A percentile compares a stretch with the other conserved stretches of the same genome.
These are phyloP conservation scores for Tephrocybe rancida DNA, from an alignment of 768 basidiomycete genomes.

Conservation along the genomic window DNA sequence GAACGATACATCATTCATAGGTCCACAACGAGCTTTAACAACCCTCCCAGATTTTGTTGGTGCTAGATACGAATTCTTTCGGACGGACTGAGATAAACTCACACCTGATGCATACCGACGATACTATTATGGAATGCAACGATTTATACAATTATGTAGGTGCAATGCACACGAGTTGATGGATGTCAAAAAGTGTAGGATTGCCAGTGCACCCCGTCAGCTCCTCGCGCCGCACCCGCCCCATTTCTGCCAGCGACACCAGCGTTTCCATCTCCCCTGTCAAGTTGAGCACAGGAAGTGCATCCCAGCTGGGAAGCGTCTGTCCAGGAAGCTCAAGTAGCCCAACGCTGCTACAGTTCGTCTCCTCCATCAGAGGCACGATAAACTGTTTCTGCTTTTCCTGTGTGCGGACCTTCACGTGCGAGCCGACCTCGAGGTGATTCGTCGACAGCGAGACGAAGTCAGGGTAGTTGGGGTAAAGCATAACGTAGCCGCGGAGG, in stretches of 20 bases:
- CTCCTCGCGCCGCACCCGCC: conserved; percentile 33
- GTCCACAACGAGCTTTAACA: background rate
- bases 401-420: conserved; percentile 62
- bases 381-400: conserved; percentile 67
- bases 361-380: conserved; percentile 63
- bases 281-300: conserved; percentile 72
- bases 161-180: conserved; percentile 25
- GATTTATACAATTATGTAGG: background rate
- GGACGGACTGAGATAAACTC: too few species aligned
- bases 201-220: conserved; percentile 32
- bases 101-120: too few species aligned
- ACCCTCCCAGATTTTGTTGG: conserved; percentile 39
- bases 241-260: conserved; percentile 31
- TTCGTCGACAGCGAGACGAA: conserved; percentile 87
- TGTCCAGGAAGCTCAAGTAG: conserved; percentile 64
- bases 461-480: conserved; percentile 81
- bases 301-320: conserved; percentile 50
- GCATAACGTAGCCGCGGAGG: conserved; percentile 83
- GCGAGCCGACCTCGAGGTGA: conserved; percentile 83
- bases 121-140: too few species aligned
- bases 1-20: background rate
- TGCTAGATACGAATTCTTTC: conserved; percentile 28
- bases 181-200: conserved; percentile 23
- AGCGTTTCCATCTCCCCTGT: conserved; percentile 49
- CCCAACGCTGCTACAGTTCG: conserved; percentile 19